A percentile compares a stretch with the other conserved stretches of the same genome.
Evolutionary conservation across 352 stramenopile species (phyloP).

Genomic region (Globisporangium middletonii): DNA sequence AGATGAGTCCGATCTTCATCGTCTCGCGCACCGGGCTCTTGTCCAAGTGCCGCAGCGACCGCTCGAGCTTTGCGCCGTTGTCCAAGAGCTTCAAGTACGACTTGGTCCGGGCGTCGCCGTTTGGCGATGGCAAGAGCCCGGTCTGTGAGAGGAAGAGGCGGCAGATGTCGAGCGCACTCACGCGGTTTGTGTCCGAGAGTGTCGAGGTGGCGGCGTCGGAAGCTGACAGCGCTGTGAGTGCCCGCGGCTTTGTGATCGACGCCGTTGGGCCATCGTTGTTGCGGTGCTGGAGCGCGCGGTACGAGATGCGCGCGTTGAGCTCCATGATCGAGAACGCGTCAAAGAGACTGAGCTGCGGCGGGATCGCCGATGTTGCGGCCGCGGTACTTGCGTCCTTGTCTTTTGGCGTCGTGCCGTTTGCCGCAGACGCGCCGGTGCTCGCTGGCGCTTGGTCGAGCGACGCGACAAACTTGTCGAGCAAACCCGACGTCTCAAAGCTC

Average conservation of each 20-base stretch:
- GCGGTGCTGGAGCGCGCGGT: constrained; percentile 41
- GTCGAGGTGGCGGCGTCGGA: constrained; percentile 9
- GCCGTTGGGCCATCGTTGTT: constrained; percentile 31
- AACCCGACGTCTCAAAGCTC: constrained; percentile 56
- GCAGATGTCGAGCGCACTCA: constrained; percentile 72
- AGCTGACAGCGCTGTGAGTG: constrained; percentile 10
- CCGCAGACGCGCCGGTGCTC: neutral
- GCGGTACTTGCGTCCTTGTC: constrained; percentile 16
- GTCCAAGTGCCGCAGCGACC: constrained; percentile 78
- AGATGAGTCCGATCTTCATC: constrained; percentile 88
- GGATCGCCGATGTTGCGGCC: constrained; percentile 26
- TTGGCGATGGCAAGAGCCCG: constrained; percentile 52
- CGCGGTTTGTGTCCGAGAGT: constrained; percentile 36
- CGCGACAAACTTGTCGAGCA: constrained; percentile 77
- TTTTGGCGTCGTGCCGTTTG: constrained; percentile 8
- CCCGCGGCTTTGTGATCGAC: constrained; percentile 34
- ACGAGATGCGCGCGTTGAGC: constrained; percentile 72
- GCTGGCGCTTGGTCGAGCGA: constrained; percentile 45
- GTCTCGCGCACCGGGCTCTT: constrained; percentile 85
- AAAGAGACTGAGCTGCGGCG: constrained; percentile 72
- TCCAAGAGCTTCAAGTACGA: constrained; percentile 62
- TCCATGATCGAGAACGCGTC: constrained; percentile 87
- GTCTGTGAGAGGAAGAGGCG: constrained; percentile 77
- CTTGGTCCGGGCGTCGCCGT: constrained; percentile 50
- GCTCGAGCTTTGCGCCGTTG: constrained; percentile 67